Evolutionary conservation across 2,329 filamentous ascomycete species (phyloP).

Genomic region (Xylaria hypoxylon): DNA sequence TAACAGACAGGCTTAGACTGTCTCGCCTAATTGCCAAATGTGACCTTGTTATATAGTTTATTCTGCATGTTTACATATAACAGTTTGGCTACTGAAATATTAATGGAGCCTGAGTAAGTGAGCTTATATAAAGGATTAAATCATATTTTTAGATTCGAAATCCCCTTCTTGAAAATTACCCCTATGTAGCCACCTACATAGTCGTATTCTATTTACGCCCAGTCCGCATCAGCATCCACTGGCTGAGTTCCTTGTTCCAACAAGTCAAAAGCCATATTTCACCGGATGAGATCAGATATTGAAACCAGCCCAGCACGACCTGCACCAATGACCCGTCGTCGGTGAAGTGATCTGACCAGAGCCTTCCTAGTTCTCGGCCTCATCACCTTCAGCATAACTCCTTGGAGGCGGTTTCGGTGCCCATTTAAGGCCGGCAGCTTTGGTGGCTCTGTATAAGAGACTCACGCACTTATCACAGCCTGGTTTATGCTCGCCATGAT

Average conservation of each 20-base stretch:
- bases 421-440: conserved; percentile 30
- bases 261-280: conserved; percentile 35
- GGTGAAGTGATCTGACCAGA: conserved; percentile 34
- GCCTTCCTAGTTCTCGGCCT: conserved; percentile 27
- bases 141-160: too few species aligned
- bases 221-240: conserved; percentile 32
- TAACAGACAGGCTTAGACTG: too few species aligned
- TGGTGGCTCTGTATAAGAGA: conserved; percentile 25
- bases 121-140: too few species aligned
- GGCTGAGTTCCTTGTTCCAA: conserved; percentile 25
- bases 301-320: conserved; percentile 31
- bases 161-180: too few species aligned
- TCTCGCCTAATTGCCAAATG: too few species aligned
- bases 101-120: too few species aligned
- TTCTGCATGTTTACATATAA: too few species aligned
- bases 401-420: conserved; percentile 27
- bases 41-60: too few species aligned
- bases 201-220: conserved; percentile 17
- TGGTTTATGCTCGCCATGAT: conserved; percentile 24
- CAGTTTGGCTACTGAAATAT: too few species aligned
- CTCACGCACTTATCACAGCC: conserved; percentile 27
- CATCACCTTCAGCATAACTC: conserved; percentile 28
- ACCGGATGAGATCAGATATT: conserved; percentile 29
- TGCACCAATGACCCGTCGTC: conserved; percentile 31
- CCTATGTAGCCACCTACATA: too few species aligned